These are phyloP conservation scores for Peterozyma toletana DNA, from an alignment of 805 yeast genomes.

Conservation along the genomic window DNA sequence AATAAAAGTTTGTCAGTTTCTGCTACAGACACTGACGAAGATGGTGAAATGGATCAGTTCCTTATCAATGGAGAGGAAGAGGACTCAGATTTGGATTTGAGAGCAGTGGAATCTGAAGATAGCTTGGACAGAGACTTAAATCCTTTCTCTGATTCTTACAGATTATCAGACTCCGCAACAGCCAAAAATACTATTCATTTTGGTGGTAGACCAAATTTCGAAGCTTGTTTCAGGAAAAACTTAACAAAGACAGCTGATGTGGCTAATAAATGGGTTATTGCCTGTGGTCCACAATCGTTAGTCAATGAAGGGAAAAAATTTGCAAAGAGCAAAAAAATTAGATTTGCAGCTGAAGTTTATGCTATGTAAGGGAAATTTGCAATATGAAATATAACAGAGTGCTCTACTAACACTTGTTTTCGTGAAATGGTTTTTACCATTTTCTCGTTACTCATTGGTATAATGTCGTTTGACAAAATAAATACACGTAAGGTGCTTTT, in stretches of 20 bases:
- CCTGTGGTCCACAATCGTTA: conserved; percentile 51
- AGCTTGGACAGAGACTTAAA: conserved; percentile 18
- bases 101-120: conserved; percentile 8
- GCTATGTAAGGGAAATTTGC: conserved; percentile 15
- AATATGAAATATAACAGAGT: too few species aligned
- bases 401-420: too few species aligned
- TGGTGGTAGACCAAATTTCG: conserved; percentile 39
- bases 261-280: conserved; percentile 42
- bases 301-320: conserved; percentile 30
- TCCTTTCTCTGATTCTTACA: conserved; percentile 10
- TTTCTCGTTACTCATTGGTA: too few species aligned
- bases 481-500: too few species aligned
- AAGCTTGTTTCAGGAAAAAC: conserved; percentile 20
- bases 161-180: background rate
- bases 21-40: background rate
- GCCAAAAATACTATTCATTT: conserved; percentile 13
- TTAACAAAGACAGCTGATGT: conserved; percentile 21
- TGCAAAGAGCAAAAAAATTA: conserved; percentile 27
- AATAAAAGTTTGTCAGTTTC: background rate
- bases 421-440: too few species aligned
- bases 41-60: conserved; percentile 5
- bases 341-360: conserved; percentile 38
- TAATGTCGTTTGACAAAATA: too few species aligned
- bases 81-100: conserved; percentile 5
- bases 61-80: conserved; percentile 6